Evolutionary conservation across 1,139 yeast genomes (phyloP), one percentile per base, ranked within the genome.

Genomic region (Protomyces pachydermus): DNA sequence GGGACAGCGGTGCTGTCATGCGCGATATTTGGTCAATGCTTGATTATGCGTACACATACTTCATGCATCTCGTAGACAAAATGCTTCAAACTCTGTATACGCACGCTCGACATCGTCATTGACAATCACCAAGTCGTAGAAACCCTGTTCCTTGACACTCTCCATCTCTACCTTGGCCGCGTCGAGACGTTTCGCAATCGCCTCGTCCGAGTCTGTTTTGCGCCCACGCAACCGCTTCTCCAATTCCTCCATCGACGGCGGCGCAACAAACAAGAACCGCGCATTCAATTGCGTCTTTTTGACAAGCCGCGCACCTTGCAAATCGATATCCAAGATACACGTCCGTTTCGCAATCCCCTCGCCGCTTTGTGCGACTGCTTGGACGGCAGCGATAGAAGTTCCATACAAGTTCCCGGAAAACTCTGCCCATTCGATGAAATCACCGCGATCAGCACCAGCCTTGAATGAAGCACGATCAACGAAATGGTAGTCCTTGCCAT

Each of bases 351-450:
- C 18, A 8, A 10, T 28, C 66, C 78, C 79, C 68, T 80, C 80
- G 64, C 79, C 81, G 64, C 76, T 74, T 45, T 77, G 77, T 56
- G 86, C 77, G 60, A 88, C 93, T 68, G 86, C 87, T 72, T 87
- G 82, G 65, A 93, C 97, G 37, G 97, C 86, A 72, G 84, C 86
- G 71, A 89, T 80, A 56, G 96, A 81, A 65, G 98, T 93, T 67
- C 99, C 99, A 76, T 93, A 93, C 80, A 87, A 91, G 81, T 95
- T 93, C 58, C 98, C 98, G 9, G 97, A 89, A 74, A 93, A 93
- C 77, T 90, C 95, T 10, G 99, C 98, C 95, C 96, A 90, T 77
- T 93, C 99, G 71, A 93, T 86, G 77, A 93, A 95, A 69, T 86
- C 88, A 60, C 83, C 79, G 52, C 84, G 84, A 12, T 80, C 86